These are phyloP conservation scores for Mucor mucedo DNA, from an alignment of 371 early-diverging fungal species.

Conservation along the genomic window DNA sequence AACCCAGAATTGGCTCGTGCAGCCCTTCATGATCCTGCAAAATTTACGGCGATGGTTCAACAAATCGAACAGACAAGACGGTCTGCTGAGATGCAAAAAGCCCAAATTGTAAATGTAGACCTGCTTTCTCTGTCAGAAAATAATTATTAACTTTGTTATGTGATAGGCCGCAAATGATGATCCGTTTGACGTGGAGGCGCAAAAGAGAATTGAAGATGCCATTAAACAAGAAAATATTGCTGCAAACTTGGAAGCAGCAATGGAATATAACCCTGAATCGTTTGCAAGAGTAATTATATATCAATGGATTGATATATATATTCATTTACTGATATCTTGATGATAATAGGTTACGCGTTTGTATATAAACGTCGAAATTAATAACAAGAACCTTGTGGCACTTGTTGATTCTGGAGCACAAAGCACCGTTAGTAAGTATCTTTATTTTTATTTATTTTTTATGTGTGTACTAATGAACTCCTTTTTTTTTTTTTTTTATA, in stretches of 20 bases:
- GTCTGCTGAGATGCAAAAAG: conserved; percentile 60
- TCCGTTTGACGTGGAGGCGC: conserved; percentile 91
- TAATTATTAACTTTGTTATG: neutral
- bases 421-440: conserved; percentile 88
- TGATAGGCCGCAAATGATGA: conserved; percentile 64
- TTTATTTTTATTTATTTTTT: neutral
- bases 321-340: neutral
- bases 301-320: neutral
- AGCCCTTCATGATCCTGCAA: conserved; percentile 68
- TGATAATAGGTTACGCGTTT: conserved; percentile 76
- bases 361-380: conserved; percentile 89
- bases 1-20: conserved; percentile 78
- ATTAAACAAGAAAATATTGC: conserved; percentile 88
- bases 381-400: conserved; percentile 87
- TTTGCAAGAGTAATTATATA: conserved; percentile 72
- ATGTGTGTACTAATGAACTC: neutral
- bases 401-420: conserved; percentile 98
- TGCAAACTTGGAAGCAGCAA: conserved; percentile 86
- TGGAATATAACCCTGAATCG: conserved; percentile 95
- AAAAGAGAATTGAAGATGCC: conserved; percentile 88
- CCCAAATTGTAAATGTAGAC: conserved; percentile 55
- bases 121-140: conserved; percentile 25
- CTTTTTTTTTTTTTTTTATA: too few species aligned
- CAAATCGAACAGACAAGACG: conserved; percentile 65
- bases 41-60: conserved; percentile 68